A percentile compares a stretch with the other conserved stretches of the same genome.
Conservation (phyloP, 306 rosid genomes). For the Oemleria cerasiformis region DNA sequence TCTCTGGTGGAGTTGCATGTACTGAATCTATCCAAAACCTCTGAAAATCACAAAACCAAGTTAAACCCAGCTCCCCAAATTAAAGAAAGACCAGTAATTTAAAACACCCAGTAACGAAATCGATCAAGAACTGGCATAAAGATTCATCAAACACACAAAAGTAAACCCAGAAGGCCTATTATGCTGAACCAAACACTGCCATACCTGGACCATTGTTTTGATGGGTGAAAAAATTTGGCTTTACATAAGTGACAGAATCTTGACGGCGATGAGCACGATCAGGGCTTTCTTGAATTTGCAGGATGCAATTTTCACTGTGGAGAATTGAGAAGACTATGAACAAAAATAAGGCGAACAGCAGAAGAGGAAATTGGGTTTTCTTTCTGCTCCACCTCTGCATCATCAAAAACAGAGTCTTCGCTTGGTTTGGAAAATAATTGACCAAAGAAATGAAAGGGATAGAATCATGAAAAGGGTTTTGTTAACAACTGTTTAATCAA, state of each 20-base stretch:
- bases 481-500: background rate
- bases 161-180: background rate
- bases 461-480: background rate
- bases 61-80: constrained; percentile 26
- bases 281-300: constrained; percentile 55
- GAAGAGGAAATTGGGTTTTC: constrained; percentile 59
- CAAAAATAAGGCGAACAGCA: constrained; percentile 45
- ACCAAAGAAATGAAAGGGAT: background rate
- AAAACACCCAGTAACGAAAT: constrained; percentile 14
- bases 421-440: background rate
- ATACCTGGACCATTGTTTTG: constrained; percentile 48
- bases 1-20: constrained; percentile 73
- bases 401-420: background rate
- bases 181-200: constrained; percentile 11
- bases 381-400: constrained; percentile 71
- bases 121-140: background rate
- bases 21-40: constrained; percentile 78
- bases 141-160: constrained; percentile 4
- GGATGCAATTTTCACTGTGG: constrained; percentile 58
- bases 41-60: constrained; percentile 39
- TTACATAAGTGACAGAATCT: constrained; percentile 51
- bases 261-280: constrained; percentile 43
- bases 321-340: constrained; percentile 63
- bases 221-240: constrained; percentile 55
- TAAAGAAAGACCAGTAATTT: constrained; percentile 19